Evolutionary conservation across 148 eudicot species (phyloP).

Genomic region (Camellia sinensis): DNA sequence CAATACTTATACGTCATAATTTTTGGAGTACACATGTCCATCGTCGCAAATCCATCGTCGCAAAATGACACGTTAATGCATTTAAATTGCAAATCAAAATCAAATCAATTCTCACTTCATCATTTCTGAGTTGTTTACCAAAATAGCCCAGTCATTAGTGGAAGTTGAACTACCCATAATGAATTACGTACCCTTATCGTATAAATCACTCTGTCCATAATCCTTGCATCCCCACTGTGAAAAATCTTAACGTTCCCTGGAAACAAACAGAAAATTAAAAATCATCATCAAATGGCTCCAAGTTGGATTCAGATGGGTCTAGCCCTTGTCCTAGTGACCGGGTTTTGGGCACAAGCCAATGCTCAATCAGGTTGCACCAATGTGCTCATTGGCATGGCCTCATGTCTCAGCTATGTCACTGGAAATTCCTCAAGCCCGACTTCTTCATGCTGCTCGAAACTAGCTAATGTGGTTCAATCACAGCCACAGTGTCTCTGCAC

Average conservation of each 20-base stretch:
- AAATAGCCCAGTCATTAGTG: background rate
- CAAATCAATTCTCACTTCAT: background rate
- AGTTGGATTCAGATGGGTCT: background rate
- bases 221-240: too few species aligned
- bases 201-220: too few species aligned
- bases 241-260: too few species aligned
- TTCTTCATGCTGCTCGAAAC: conserved; percentile 16
- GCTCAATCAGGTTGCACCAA: conserved; percentile 17
- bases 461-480: conserved; percentile 6
- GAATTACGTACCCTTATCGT: too few species aligned
- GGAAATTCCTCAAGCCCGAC: conserved; percentile 6
- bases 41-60: too few species aligned
- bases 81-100: too few species aligned
- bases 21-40: too few species aligned
- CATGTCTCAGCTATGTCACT: conserved; percentile 15
- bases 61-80: too few species aligned
- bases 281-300: background rate
- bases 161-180: background rate
- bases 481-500: conserved; percentile 16
- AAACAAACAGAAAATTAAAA: background rate
- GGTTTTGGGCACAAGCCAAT: background rate
- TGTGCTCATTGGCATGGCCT: conserved; percentile 9
- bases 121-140: background rate
- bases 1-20: too few species aligned
- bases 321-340: conserved; percentile 2